Evolutionary conservation across 768 basidiomycete genomes (phyloP), one percentile per base, ranked within the genome.

Genomic region (Phanerodontia chrysosporium): DNA sequence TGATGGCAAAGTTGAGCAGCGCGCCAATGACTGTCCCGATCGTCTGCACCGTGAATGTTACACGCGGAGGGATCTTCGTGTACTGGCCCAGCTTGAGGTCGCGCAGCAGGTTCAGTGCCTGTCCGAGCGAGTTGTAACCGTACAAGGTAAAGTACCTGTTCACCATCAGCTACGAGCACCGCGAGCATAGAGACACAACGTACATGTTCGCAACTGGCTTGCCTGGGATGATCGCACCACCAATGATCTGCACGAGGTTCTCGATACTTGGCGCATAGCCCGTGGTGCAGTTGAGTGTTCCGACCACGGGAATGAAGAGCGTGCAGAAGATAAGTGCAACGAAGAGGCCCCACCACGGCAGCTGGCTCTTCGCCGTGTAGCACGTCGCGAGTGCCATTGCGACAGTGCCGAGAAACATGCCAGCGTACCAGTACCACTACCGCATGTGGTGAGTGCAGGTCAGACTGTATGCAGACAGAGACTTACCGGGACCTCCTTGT

Each of bases 11-110:
- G 64, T 77, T 76, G 32, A 80, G 66, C 28, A 80, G 69, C 65
- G 73, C 51, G 58, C 80, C 83, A 39, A 86, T 68, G 48, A 86
- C 67, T 3, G 83, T 79, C 1, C 85, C 85, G 48, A 78, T 54
- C 30, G 74, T 76, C 65, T 86, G 85, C 7, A 83, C 82, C 21
- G 78, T 75, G 68, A 87, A 86, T 1, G 84, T 81, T 25, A 77
- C 79, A 9, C 84, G 80, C 49, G 85, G 85, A 44, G 85, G 83
- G 32, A 87, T 75, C 69, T 86, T 86, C 13, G 79, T 78, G 62
- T 78, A 74, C 65, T 78, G 77, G 12, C 72, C 75, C 32, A 82
- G 78, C 67, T 85, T 87, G 8, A 86, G 73, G 64, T 86, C 85
- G 8, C 82, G 76, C 46, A 84, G 77, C n/a, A 84, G 68, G 3